Base-by-base conservation (phyloP, 305 asterid species). In the Andrographis paniculata region DNA sequence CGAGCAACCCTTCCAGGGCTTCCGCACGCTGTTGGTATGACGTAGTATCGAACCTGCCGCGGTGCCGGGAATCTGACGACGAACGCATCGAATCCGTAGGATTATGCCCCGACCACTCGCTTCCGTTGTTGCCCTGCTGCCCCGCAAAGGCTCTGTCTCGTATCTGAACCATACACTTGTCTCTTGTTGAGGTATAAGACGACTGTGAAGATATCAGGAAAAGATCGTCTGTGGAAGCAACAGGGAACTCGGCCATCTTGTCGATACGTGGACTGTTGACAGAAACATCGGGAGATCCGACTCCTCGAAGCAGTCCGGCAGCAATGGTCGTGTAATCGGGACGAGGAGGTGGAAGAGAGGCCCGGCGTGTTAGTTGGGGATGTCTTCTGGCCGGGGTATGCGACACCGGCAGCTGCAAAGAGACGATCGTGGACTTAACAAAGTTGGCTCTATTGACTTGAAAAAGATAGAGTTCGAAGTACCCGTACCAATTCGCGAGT, bases 401-500 rank as follows among this genome's bases (percentile, higher is more conserved):
- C 0, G 93, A 71, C 48, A 91, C 79, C 0, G 96, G 94, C 54
- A 80, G 99, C 99, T 91, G 87, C 65, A 56, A 20, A 58, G 33
- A 42, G 42, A 50, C 16, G 30, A 24, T 3, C 30, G 30, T n/a
- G 30, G 6, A 24, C 30, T 3, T 3, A 8, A 24, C 30, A 24
- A 24, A n/a, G n/a, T n/a, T n/a, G n/a, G n/a, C n/a, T n/a, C n/a
- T n/a, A n/a, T n/a, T n/a, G n/a, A n/a, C n/a, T n/a, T n/a, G n/a
- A n/a, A n/a, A 24, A 24, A 24, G 30, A 4, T 24, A 4, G 30
- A 50, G 38, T 36, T 37, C 5, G 38, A 50, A 43, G 28, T 22
- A 63, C 39, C 67, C 84, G n/a, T 57, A 92, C 99, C 94, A 92
- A 49, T 70, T 92, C 97, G 8, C 97, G 92, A 24, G 96, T 92